phyloP scores from a whole-genome alignment of 495 filamentous ascomycete species.

The Hamigera avellanea region DNA sequence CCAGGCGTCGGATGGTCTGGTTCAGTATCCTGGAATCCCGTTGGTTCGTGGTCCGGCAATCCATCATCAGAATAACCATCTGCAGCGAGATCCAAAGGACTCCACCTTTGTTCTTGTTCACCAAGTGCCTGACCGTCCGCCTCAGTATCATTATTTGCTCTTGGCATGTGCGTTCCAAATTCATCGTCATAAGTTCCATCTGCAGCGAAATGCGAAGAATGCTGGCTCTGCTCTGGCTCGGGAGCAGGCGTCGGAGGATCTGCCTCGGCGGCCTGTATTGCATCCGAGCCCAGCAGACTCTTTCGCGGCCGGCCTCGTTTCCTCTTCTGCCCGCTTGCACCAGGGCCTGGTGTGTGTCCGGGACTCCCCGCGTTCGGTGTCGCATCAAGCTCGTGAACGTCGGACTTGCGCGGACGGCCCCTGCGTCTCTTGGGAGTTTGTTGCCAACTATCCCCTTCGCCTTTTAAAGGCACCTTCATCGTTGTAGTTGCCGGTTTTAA shows the following conservation, averaged over 20 bases:
- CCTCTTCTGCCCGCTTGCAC: conserved; percentile 15
- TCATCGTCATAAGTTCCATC: conserved; percentile 15
- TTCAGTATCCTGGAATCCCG: not conserved
- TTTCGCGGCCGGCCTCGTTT: conserved; percentile 32
- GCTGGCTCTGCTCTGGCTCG: conserved; percentile 4
- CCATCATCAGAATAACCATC: conserved; percentile 15
- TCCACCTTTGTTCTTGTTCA: conserved; percentile 5
- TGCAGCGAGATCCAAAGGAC: conserved; percentile 8
- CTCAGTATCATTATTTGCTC: no score
- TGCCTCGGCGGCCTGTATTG: not conserved
- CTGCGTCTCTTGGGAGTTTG: conserved; percentile 26
- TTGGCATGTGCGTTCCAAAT: not conserved
- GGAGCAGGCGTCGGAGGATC: conserved; percentile 7
- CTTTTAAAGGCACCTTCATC: conserved; percentile 44
- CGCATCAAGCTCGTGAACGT: conserved; percentile 12
- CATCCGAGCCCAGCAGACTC: conserved; percentile 13
- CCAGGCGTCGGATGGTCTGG: conserved; percentile 7
- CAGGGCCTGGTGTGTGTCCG: conserved; percentile 21
- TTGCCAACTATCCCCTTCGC: conserved; percentile 21
- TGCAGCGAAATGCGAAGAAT: conserved; percentile 8
- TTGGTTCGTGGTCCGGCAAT: conserved; percentile 4
- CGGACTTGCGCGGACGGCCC: conserved; percentile 37
- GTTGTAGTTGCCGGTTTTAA: conserved; percentile 31
- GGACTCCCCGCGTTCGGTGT: conserved; percentile 27
- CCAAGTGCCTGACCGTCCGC: no score